Percentiles rank a stretch among this genome's conserved stretches.
Evolutionary conservation across 139 green algal genomes (phyloP).

Genomic region (Parachlorella kessleri): DNA sequence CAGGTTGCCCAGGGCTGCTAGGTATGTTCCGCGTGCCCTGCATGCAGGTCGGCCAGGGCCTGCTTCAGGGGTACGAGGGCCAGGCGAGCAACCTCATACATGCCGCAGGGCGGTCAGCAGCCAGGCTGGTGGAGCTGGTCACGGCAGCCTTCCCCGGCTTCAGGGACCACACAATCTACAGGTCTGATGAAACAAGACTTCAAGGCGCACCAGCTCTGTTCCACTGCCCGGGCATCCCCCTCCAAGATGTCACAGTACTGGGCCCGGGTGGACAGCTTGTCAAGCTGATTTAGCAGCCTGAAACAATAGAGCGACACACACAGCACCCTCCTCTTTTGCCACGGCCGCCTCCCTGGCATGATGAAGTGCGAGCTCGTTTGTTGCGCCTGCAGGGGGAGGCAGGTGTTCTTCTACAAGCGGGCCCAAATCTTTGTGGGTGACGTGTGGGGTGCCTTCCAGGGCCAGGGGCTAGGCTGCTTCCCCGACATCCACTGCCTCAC

Average conservation of each 20-base stretch:
- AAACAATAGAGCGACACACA: no score
- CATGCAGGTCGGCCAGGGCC: slow-evolving; percentile 71
- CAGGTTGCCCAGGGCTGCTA: no score
- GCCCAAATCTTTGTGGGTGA: slow-evolving; percentile 96
- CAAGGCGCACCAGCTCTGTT: no score
- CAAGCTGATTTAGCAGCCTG: no score
- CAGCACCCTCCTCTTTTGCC: no score
- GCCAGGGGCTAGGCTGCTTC: slow-evolving; percentile 74
- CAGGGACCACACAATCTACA: slow-evolving; percentile 80
- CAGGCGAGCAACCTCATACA: slow-evolving; percentile 68
- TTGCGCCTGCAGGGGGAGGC: slow-evolving; percentile 36
- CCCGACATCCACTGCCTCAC: slow-evolving; percentile 84
- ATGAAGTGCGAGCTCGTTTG: no score
- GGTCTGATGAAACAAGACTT: no score
- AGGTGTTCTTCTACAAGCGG: slow-evolving; percentile 95
- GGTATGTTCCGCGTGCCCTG: no score
- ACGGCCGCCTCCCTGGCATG: no score
- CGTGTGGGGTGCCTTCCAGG: slow-evolving; percentile 86
- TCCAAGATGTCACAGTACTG: no score
- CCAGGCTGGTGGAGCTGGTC: slow-evolving; percentile 75
- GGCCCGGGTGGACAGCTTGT: no score
- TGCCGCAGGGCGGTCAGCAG: slow-evolving; percentile 63
- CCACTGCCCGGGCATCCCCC: no score
- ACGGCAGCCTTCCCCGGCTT: slow-evolving; percentile 80
- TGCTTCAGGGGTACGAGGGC: slow-evolving; percentile 68